Conservation (phyloP, 2,329 filamentous ascomycete genomes). For the Colletotrichum euphorbiae region DNA sequence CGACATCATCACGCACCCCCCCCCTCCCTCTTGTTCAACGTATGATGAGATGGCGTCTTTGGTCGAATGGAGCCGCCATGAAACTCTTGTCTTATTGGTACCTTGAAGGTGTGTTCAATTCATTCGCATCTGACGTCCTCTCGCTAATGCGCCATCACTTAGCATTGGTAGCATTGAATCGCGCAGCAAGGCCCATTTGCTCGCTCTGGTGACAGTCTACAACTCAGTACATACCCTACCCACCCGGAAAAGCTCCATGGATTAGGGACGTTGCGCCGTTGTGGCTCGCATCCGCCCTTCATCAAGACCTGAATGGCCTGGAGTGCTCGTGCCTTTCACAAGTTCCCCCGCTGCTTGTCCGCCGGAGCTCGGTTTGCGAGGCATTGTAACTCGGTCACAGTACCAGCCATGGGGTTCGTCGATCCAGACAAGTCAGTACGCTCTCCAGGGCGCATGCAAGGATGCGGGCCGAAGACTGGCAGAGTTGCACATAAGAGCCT, state of each 20-base stretch:
- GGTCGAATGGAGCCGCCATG: slow-evolving; percentile 26
- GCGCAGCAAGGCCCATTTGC: slow-evolving; percentile 25
- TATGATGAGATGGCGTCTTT: slow-evolving; percentile 35
- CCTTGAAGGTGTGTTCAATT: slow-evolving; percentile 26
- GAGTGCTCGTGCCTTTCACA: slow-evolving; percentile 21
- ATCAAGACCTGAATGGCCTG: slow-evolving; percentile 20
- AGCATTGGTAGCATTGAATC: not conserved
- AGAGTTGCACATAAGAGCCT: slow-evolving; percentile 37
- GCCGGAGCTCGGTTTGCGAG: slow-evolving; percentile 36
- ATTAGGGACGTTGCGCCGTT: slow-evolving; percentile 36
- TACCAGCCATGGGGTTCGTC: slow-evolving; percentile 37
- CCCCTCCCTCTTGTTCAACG: slow-evolving; percentile 1
- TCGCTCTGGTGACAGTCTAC: slow-evolving; percentile 2
- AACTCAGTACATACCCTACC: slow-evolving; percentile 27
- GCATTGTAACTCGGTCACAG: slow-evolving; percentile 25
- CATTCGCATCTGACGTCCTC: slow-evolving; percentile 23
- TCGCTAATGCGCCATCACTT: slow-evolving; percentile 18
- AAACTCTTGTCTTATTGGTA: slow-evolving; percentile 37
- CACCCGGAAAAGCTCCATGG: slow-evolving; percentile 35
- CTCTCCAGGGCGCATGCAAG: slow-evolving; percentile 31
- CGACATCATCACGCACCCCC: slow-evolving; percentile 29
- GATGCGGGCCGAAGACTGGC: slow-evolving; percentile 32
- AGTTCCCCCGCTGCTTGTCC: slow-evolving; percentile 16
- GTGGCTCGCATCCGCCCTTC: slow-evolving; percentile 35
- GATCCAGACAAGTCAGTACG: slow-evolving; percentile 35